Base-by-base conservation (phyloP, 345 rosid species). In the Hypericum perforatum region DNA sequence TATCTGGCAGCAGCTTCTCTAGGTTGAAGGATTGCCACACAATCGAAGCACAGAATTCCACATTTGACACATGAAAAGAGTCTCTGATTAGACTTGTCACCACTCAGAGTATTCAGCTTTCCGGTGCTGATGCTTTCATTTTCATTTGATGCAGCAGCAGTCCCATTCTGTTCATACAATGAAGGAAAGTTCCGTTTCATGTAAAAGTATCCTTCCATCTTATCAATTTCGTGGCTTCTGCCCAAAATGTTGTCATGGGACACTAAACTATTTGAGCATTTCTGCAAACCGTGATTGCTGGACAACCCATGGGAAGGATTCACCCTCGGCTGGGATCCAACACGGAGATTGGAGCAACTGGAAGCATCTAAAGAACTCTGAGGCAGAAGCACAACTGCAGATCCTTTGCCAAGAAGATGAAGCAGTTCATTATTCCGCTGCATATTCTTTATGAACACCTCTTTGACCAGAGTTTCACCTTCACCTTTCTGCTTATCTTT, bases 41-140 rank as follows among this genome's bases (percentile, higher is more conserved):
- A 92, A 63, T 79, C 82, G 70, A 83, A 89, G 70, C 86, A 69
- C 74, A 85, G 70, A 58, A 92, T 73, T 67, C 99, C 99, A 63
- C 99, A 92, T 0, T 86, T 80, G 55, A 79, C 95, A 56, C 99
- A 92, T 9, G 95, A 78, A 68, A 92, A 92, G 54, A 82, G 82
- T 66, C 95, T 84, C 74, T 85, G 99, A 75, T 85, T 84, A 0
- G 95, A 80, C 64, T 72, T 76, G 56, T 74, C 85, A 60, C 73
- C 73, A 61, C 60, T 77, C 58, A 52, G 49, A 32, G 45, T 43
- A 55, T 40, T 37, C 55, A 56, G 72, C 58, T 59, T 56, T 62
- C 67, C 82, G 45, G 54, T 50, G 11, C 52, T 63, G 12, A 41
- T 43, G 66, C 63, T 61, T 44, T 63, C 73, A 15, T 59, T 68